These are phyloP conservation scores for Mortierella alpina DNA, from an alignment of 192 early-diverging fungal species.

Conservation along the genomic window DNA sequence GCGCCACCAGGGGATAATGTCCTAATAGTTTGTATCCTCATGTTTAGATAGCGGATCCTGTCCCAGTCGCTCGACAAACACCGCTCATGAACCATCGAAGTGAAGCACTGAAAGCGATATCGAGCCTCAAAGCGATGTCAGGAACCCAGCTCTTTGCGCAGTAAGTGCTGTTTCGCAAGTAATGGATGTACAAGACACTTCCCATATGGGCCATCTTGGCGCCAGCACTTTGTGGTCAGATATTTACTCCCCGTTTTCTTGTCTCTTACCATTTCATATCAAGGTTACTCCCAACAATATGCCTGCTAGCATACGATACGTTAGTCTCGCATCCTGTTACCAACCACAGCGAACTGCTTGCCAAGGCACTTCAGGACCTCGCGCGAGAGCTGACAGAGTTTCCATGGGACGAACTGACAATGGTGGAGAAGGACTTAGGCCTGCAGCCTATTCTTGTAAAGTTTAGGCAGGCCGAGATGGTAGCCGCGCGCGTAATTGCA, in stretches of 20 bases:
- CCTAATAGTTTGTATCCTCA: neutral
- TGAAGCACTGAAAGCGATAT: constrained; percentile 77
- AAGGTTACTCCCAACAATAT: constrained; percentile 78
- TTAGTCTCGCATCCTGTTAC: constrained; percentile 68
- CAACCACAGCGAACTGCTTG: constrained; percentile 47
- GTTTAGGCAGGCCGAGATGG: constrained; percentile 54
- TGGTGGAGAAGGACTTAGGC: constrained; percentile 8
- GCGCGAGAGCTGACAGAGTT: constrained; percentile 49
- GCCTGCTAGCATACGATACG: constrained; percentile 80
- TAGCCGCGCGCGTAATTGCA: constrained; percentile 56
- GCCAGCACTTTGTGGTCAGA: neutral
- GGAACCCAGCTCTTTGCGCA: constrained; percentile 9
- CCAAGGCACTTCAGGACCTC: constrained; percentile 41
- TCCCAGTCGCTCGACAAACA: constrained; percentile 78
- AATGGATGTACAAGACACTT: neutral
- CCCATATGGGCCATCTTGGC: too few species aligned
- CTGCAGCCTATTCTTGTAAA: constrained; percentile 36
- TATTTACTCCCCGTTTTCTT: constrained; percentile 15
- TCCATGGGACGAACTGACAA: constrained; percentile 54
- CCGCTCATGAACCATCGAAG: constrained; percentile 81
- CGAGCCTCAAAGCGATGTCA: constrained; percentile 53
- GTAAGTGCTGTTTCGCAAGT: constrained; percentile 37
- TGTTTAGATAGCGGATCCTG: constrained; percentile 56
- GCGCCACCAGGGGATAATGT: neutral
- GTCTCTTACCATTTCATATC: constrained; percentile 2